Conservation (phyloP, 176 grass and related monocot genomes). For the Zoysia pacifica region DNA sequence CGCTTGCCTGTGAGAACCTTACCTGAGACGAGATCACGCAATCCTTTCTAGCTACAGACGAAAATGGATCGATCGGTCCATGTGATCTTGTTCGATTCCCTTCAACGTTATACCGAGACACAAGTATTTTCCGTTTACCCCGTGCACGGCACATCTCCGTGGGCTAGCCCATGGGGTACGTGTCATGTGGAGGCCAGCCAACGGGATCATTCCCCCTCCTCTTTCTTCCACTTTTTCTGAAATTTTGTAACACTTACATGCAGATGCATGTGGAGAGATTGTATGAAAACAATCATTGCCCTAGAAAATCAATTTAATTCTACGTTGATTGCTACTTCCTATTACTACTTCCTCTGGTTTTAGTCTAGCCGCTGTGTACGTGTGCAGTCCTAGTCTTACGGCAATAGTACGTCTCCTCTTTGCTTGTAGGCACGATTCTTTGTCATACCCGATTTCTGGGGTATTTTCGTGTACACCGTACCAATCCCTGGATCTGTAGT, state of each 20-base stretch:
- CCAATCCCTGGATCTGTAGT: no score
- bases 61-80: neutral
- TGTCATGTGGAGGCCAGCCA: neutral
- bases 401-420: no score
- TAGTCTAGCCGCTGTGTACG: no score
- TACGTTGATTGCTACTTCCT: neutral
- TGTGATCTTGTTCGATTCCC: neutral
- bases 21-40: no score
- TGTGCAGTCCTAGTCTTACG: no score
- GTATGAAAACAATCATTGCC: neutral
- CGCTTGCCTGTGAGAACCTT: neutral
- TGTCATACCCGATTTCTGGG: no score
- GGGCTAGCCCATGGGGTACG: neutral
- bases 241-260: neutral
- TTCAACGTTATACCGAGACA: neutral
- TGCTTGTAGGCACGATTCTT: no score
- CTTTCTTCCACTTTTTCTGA: neutral
- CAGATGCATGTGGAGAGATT: neutral
- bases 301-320: neutral
- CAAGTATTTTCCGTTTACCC: neutral
- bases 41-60: no score
- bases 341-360: no score
- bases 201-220: neutral
- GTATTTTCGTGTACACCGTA: no score
- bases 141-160: neutral